These are phyloP conservation scores for Phenoliferia sp. DNA, from an alignment of 1,284 basidiomycete genomes.

Conservation along the genomic window DNA sequence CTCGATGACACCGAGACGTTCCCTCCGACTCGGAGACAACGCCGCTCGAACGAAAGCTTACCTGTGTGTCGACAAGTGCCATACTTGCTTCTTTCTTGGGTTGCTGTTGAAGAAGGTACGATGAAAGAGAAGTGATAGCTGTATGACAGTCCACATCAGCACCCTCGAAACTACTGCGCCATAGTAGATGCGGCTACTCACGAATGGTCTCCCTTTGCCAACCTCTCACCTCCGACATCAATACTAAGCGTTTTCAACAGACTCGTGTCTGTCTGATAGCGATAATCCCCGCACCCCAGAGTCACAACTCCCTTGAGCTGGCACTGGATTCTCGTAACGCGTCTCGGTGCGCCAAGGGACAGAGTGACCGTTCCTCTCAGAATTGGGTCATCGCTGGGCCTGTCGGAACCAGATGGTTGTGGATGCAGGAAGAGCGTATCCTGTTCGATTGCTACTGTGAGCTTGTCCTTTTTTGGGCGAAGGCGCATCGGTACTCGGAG, in stretches of 20 bases:
- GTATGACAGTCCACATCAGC: neutral
- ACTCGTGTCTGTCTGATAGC: slow-evolving; percentile 14
- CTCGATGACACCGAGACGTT: neutral
- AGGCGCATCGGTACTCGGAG: neutral
- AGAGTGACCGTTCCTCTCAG: slow-evolving; percentile 20
- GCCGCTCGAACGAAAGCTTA: neutral
- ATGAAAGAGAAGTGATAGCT: slow-evolving; percentile 32
- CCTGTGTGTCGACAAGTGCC: slow-evolving; percentile 24
- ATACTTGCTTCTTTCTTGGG: slow-evolving; percentile 14
- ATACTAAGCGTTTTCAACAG: slow-evolving; percentile 21
- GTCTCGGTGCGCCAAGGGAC: slow-evolving; percentile 7
- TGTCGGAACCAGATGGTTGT: too few species aligned
- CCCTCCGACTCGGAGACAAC: neutral
- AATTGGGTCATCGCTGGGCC: slow-evolving; percentile 21
- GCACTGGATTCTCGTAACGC: slow-evolving; percentile 16
- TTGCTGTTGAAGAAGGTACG: slow-evolving; percentile 17
- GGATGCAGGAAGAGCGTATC: slow-evolving; percentile 2
- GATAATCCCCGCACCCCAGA: slow-evolving; percentile 8
- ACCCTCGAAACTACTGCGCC: neutral
- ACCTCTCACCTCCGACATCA: slow-evolving; percentile 23
- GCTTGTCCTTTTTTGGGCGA: neutral
- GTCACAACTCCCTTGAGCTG: slow-evolving; percentile 25
- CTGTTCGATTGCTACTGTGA: neutral
- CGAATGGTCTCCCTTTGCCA: slow-evolving; percentile 23
- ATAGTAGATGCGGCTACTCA: neutral